Evolutionary conservation across 139 green algal genomes (phyloP).

Genomic region (Chlamydomonas eustigma): DNA sequence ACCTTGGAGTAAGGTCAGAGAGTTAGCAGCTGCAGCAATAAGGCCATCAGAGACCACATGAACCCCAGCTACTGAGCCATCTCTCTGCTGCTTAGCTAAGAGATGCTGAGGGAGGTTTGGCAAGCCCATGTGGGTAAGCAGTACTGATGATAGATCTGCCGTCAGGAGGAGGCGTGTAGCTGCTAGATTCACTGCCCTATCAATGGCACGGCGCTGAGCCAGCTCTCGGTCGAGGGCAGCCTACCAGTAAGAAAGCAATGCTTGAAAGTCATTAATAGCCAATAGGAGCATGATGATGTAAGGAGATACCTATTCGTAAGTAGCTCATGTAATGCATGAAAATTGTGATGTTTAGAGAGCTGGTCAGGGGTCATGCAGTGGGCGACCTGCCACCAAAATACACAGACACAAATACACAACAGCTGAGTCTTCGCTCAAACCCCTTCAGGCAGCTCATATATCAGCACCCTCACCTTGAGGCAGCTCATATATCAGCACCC

Average conservation of each 20-base stretch:
- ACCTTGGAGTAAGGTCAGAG: too few species aligned
- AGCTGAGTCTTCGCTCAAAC: too few species aligned
- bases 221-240: slow-evolving; percentile 34
- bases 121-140: slow-evolving; percentile 7
- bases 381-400: too few species aligned
- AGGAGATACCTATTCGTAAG: too few species aligned
- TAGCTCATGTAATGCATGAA: too few species aligned
- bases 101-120: not conserved
- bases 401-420: too few species aligned
- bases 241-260: not conserved
- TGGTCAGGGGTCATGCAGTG: too few species aligned
- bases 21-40: not conserved
- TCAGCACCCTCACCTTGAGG: not conserved
- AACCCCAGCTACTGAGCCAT: too few species aligned
- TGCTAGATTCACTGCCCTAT: slow-evolving; percentile 24
- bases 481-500: not conserved
- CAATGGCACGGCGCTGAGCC: slow-evolving; percentile 34
- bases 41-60: not conserved
- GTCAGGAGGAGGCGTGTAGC: slow-evolving; percentile 30
- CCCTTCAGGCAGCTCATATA: not conserved
- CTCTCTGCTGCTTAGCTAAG: too few species aligned
- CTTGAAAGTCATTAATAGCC: too few species aligned
- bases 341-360: too few species aligned
- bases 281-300: too few species aligned
- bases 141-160: not conserved